phyloP scores from a whole-genome alignment of 2,329 filamentous ascomycete genomes.

The Claviceps maximensis region DNA sequence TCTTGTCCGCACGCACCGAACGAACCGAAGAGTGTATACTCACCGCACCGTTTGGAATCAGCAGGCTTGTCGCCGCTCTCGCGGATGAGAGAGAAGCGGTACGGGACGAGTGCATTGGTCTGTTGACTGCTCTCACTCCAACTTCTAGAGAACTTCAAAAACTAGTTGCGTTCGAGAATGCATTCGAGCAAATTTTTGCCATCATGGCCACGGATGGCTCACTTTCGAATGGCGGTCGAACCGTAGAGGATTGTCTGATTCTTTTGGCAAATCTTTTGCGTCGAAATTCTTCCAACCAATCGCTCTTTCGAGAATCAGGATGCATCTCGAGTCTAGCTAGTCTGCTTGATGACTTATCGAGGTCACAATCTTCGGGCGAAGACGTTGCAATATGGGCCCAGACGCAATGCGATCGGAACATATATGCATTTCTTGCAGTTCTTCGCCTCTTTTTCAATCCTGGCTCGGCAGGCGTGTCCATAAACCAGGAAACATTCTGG shows the following conservation, averaged over 20 bases:
- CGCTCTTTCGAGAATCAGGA: constrained; percentile 82
- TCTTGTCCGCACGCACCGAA: constrained; percentile 73
- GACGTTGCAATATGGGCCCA: constrained; percentile 62
- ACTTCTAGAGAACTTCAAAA: constrained; percentile 84
- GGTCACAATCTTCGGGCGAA: constrained; percentile 36
- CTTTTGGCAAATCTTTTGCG: constrained; percentile 79
- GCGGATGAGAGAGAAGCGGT: constrained; percentile 80
- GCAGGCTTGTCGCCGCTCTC: constrained; percentile 68
- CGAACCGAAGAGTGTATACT: constrained; percentile 91
- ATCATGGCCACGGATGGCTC: constrained; percentile 75
- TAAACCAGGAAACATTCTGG: constrained; percentile 80
- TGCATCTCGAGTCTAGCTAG: constrained; percentile 60
- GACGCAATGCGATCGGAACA: constrained; percentile 72
- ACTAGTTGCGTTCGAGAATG: constrained; percentile 87
- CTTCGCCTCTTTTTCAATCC: constrained; percentile 72
- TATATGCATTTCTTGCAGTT: constrained; percentile 80
- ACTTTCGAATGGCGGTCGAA: constrained; percentile 67
- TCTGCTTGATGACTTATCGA: constrained; percentile 49
- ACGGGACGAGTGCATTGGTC: constrained; percentile 73
- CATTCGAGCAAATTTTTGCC: constrained; percentile 74
- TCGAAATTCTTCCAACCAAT: constrained; percentile 83
- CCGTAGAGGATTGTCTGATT: constrained; percentile 86
- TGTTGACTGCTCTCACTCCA: constrained; percentile 79
- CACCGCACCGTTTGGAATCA: constrained; percentile 75
- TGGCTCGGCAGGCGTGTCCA: constrained; percentile 65